These are phyloP conservation scores for Termitomyces eurrhizus DNA, from an alignment of 768 basidiomycete genomes.

Conservation along the genomic window DNA sequence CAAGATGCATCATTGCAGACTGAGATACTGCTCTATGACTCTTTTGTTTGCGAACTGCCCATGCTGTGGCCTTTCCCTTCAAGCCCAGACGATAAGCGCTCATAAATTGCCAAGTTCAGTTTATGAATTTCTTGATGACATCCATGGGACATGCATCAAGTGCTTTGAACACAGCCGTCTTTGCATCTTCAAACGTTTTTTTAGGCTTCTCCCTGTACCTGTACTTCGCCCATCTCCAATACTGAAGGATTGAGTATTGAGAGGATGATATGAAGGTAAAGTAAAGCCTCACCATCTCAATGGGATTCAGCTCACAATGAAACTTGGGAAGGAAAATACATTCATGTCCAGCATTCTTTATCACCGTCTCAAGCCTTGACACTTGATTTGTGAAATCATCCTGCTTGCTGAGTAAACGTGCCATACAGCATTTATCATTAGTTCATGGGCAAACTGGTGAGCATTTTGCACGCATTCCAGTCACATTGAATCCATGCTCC, in stretches of 20 bases:
- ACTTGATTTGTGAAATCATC: constrained; percentile 34
- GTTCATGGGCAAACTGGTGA: constrained; percentile 9
- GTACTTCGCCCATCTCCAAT: constrained; percentile 31
- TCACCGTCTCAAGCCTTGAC: constrained; percentile 29
- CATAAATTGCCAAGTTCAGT: neutral
- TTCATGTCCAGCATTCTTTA: constrained; percentile 28
- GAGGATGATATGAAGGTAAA: too few species aligned
- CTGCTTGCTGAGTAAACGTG: constrained; percentile 31
- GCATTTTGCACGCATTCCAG: constrained; percentile 29
- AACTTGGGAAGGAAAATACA: constrained; percentile 4
- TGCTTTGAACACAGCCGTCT: neutral
- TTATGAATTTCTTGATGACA: neutral
- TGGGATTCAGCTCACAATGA: too few species aligned
- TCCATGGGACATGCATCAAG: constrained; percentile 18
- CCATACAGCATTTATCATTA: too few species aligned
- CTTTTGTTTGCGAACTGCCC: too few species aligned
- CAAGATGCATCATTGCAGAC: too few species aligned
- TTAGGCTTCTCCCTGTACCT: constrained; percentile 24
- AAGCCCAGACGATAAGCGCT: constrained; percentile 7
- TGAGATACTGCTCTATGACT: too few species aligned
- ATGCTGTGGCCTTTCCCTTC: too few species aligned
- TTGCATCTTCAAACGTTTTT: constrained; percentile 16
- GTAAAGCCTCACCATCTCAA: too few species aligned
- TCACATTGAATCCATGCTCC: constrained; percentile 37
- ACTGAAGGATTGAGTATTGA: too few species aligned